A percentile compares a stretch with the other conserved stretches of the same genome.
Conservation (phyloP, 1,284 basidiomycete genomes). For the Peniophora sp. region DNA sequence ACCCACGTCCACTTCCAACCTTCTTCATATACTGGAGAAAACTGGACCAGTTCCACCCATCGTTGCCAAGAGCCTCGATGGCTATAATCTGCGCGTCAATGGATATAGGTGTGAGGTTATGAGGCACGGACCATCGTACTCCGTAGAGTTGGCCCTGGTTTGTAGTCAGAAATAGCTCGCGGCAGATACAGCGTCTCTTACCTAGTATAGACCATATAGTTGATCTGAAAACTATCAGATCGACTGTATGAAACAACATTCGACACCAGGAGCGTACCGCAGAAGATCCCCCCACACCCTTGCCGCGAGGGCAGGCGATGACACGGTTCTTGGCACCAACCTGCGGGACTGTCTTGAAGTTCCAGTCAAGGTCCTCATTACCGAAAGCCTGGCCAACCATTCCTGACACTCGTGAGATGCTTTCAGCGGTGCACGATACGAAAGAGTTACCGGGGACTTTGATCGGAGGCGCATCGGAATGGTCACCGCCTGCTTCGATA, state of each 20-base stretch:
- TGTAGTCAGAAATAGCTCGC: background rate
- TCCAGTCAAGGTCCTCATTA: conserved; percentile 3
- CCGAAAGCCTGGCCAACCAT: background rate
- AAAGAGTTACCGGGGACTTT: background rate
- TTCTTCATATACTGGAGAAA: conserved; percentile 7
- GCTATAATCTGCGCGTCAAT: background rate
- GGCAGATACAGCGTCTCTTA: background rate
- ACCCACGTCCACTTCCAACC: background rate
- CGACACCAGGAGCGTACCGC: conserved; percentile 5
- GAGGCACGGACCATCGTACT: background rate
- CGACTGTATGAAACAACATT: background rate
- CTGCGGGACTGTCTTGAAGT: conserved; percentile 1
- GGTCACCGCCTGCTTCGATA: conserved; percentile 4
- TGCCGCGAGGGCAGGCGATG: conserved; percentile 1
- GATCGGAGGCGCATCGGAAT: background rate
- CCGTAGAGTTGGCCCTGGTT: no score
- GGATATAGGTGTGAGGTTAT: no score
- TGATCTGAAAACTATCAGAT: background rate
- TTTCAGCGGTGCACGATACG: background rate
- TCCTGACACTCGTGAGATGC: background rate
- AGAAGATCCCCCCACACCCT: conserved; percentile 3
- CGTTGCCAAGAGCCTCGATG: conserved; percentile 8
- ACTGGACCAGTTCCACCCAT: conserved; percentile 10
- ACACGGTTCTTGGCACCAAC: conserved; percentile 2
- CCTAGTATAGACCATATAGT: background rate